phyloP scores from a whole-genome alignment of 1,284 basidiomycete genomes.

The Peniophora sp. region DNA sequence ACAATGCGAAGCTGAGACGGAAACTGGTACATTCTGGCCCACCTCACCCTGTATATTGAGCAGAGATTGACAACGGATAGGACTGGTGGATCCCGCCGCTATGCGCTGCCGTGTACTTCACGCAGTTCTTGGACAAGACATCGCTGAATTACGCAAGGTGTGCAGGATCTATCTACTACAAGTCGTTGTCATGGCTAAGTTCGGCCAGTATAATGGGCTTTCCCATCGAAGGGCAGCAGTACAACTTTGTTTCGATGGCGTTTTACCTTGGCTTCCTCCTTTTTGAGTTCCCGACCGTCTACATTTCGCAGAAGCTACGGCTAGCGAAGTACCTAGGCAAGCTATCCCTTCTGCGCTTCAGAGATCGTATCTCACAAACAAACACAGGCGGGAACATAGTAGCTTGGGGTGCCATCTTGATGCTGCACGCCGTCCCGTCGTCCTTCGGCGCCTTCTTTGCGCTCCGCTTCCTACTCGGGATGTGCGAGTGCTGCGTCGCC shows the following conservation, averaged over 20 bases:
- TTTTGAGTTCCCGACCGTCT: conserved; percentile 63
- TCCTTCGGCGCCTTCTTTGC: conserved; percentile 57
- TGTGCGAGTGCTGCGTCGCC: conserved; percentile 59
- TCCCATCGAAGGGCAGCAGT: conserved; percentile 48
- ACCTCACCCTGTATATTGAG: not conserved
- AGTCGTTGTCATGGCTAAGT: not conserved
- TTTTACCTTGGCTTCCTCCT: conserved; percentile 57
- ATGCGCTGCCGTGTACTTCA: conserved; percentile 61
- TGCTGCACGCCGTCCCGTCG: conserved; percentile 49
- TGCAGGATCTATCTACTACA: not conserved
- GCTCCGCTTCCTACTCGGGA: conserved; percentile 55
- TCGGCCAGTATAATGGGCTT: conserved; percentile 52
- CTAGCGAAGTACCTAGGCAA: conserved; percentile 59
- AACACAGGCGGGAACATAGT: conserved; percentile 47
- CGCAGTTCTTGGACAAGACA: conserved; percentile 40
- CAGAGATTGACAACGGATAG: conserved; percentile 18
- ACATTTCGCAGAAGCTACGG: conserved; percentile 52
- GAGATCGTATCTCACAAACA: not conserved
- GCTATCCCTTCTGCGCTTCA: not conserved
- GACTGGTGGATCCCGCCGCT: conserved; percentile 53
- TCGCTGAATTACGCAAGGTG: not conserved
- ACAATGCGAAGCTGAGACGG: conserved; percentile 43
- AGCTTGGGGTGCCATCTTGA: conserved; percentile 53
- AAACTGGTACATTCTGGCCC: conserved; percentile 40
- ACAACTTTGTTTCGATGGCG: conserved; percentile 59